Percentiles rank a stretch among this genome's conserved stretches.
These are phyloP conservation scores for Leavenworthia alabamica DNA, from an alignment of 345 rosid genomes.

Conservation along the genomic window DNA sequence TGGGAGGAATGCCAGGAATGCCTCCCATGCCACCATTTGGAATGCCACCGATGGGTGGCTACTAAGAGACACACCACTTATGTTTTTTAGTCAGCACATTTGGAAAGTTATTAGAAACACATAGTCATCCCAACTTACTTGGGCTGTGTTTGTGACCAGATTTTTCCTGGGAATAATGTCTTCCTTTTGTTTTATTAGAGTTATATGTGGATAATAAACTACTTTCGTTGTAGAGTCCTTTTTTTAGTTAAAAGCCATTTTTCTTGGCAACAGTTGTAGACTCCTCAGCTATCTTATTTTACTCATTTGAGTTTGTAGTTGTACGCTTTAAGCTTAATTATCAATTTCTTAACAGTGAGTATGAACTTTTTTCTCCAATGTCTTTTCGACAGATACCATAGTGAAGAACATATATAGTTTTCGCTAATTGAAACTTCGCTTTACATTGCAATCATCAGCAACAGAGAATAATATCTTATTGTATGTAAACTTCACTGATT, in stretches of 20 bases:
- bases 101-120: background rate
- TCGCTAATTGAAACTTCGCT: background rate
- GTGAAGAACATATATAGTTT: no score
- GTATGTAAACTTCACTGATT: no score
- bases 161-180: conserved; percentile 2
- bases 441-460: background rate
- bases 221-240: conserved; percentile 16
- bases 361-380: background rate
- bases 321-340: background rate
- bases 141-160: conserved; percentile 3
- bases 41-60: conserved; percentile 67
- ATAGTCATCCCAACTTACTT: background rate
- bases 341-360: background rate
- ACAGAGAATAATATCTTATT: no score
- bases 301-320: background rate
- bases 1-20: conserved; percentile 44
- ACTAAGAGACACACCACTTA: conserved; percentile 20
- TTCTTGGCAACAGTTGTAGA: background rate
- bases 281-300: background rate
- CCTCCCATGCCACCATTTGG: conserved; percentile 65
- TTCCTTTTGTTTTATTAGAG: background rate
- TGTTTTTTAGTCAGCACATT: conserved; percentile 1
- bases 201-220: conserved; percentile 8
- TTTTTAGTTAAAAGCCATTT: conserved; percentile 7
- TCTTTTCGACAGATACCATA: no score